Evolutionary conservation across 129 eudicot species (phyloP), one percentile per base, ranked within the genome.

Genomic region (Flaveria robusta): DNA sequence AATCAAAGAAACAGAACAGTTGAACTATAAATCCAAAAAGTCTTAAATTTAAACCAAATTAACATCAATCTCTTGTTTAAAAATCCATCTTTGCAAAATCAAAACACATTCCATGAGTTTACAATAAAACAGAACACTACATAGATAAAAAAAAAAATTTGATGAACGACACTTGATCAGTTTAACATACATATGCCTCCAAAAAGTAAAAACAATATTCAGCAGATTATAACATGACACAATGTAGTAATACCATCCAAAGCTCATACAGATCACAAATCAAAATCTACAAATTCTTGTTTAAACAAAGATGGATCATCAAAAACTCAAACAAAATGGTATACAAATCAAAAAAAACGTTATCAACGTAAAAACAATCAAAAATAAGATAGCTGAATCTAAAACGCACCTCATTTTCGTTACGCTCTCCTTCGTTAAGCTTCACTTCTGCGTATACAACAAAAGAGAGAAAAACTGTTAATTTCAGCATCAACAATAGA

Each of bases 361-460:
- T 51, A 9, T 39, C 2, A 39, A 56, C 16, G 1, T 72, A 34
- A 22, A 15, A 18, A 9, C 0, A 16, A 2, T 5, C 24, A 13
- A 43, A 1, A 47, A 9, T 46, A 43, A 6, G 8, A 64, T 55
- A 26, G 22, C 39, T 56, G 41, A 66, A 77, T 77, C 46, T 26
- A 68, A 55, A 18, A 58, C 76, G 12, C 65, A 79, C 83, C 83
- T 79, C 83, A 79, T 79, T 77, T 58, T 72, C 51, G 74, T n/a
- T 71, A 23, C 20, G 24, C 39, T 72, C 52, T 62, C 46, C 73
- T 71, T 15, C 72, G 23, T 20, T 49, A 49, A 50, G 49, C 68
- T 71, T 79, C 77, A 63, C 31, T 62, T 64, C 79, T 75, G 79
- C 65, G 7, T 3, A 59, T 0, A 79, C 34, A 60, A 11, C 31